A percentile compares a stretch with the other conserved stretches of the same genome.
These are phyloP conservation scores for Pythium graminicola DNA, from an alignment of 352 stramenopile genomes.

Conservation along the genomic window DNA sequence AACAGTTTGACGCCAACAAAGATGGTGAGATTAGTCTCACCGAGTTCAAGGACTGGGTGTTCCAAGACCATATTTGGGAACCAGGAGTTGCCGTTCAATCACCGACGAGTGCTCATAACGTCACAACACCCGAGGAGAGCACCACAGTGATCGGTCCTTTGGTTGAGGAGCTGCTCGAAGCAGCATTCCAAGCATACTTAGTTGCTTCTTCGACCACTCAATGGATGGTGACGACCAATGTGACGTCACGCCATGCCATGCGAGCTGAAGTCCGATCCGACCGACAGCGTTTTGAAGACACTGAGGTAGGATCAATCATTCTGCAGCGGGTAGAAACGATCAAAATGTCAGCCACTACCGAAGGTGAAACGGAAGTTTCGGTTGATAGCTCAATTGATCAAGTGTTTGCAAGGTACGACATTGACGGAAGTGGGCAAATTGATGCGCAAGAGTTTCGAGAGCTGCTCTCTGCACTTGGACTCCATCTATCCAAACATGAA, in stretches of 20 bases:
- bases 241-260: conserved; percentile 15
- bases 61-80: conserved; percentile 54
- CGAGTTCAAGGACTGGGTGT: conserved; percentile 67
- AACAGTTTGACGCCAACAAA: conserved; percentile 62
- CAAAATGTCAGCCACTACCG: conserved; percentile 15
- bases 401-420: conserved; percentile 51
- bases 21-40: conserved; percentile 58
- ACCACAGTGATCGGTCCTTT: conserved; percentile 32
- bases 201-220: conserved; percentile 29
- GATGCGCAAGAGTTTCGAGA: conserved; percentile 47
- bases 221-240: conserved; percentile 39
- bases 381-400: conserved; percentile 26
- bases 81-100: conserved; percentile 12
- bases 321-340: conserved; percentile 47
- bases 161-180: conserved; percentile 35
- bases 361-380: conserved; percentile 13
- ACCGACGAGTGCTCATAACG: background rate
- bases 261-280: conserved; percentile 4
- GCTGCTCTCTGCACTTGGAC: conserved; percentile 34
- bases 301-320: conserved; percentile 22
- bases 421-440: conserved; percentile 46
- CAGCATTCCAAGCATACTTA: conserved; percentile 28
- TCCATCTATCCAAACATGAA: conserved; percentile 36
- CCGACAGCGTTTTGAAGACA: conserved; percentile 4
- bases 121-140: conserved; percentile 21